Evolutionary conservation across 2,329 filamentous ascomycete species (phyloP), one percentile per base, ranked within the genome.

Genomic region (Claviceps quebecensis): DNA sequence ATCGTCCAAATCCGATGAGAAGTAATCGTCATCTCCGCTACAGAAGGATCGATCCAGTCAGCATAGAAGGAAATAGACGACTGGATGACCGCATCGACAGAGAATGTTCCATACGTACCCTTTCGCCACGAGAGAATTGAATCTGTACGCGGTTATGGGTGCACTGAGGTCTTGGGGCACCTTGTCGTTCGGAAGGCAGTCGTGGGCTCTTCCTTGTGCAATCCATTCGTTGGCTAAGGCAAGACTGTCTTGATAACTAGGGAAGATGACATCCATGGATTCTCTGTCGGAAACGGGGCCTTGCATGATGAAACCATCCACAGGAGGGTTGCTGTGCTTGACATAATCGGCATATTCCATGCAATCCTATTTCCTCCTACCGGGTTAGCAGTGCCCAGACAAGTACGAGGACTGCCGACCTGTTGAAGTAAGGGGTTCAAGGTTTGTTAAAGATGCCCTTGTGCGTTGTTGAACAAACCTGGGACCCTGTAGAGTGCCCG

Each of bases 1-100:
- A 36, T 74, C 68, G 0, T 70, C 65, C n/a, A 93, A 68, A 61
- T 93, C 86, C 2, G 80, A 82, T n/a, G 85, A 90, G 68, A 95
- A 95, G 61, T 86, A 87, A 63, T 95, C 90, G 63, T 96, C 90
- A 53, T 86, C 84, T 9, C 83, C 85, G 5, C 80, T 78, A 34
- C 9, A 48, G 41, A 11, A 34, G 8, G 16, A 14, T 36, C n/a
- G 50, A 38, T 17, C 8, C 5, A n/a, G 23, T 47, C 29, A 38
- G 26, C 3, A 19, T 22, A 29, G 34, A 3, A 26, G 14, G 22
- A 26, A 16, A 29, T 17, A 49, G 16, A 7, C 19, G 17, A 2
- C 38, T 17, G 38, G 14, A 17, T 11, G 7, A 36, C 1, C 11
- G 9, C 7, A 4, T 14, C 11, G 23, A 7, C n/a, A 22, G 13